Evolutionary conservation across 208 protist genomes (phyloP), one percentile per base, ranked within the genome.

Genomic region (Leishmania arabica): DNA sequence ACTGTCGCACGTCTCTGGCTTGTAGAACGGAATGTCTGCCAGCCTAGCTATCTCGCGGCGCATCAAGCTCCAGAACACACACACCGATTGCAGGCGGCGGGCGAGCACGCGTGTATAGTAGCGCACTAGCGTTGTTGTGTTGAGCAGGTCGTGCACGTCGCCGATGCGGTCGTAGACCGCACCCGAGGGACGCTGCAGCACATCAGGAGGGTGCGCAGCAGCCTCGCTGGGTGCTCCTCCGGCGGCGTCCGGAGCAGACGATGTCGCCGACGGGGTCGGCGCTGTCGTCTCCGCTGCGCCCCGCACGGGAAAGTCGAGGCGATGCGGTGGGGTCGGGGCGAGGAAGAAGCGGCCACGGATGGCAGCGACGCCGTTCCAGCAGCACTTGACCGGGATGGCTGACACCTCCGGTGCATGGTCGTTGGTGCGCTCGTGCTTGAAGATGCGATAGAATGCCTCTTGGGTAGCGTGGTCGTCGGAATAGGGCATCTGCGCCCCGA

Each of bases 311-410:
- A 71, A 79, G 62, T 8, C 65, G 40, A 47, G 58, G 42, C 75
- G 83, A 31, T 83, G 80, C 75, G 31, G 37, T n/a, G 65, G 70
- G 15, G 77, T 64, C 1, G 80, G 85, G 1, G 80, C 24, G 15
- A 93, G 83, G 64, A 96, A 95, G 68, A 94, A 78, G 64, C 82
- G 79, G 1, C 93, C 91, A 7, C 93, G 91, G n/a, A 96, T 86
- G 19, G 90, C 90, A 4, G 91, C 90, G 2, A 90, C 85, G 58
- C 93, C 93, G 79, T 95, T 95, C 92, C 93, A 96, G 79, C 93
- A 96, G 83, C 89, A 92, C 84, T 94, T 95, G 45, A 95, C 93
- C 24, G 89, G 90, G 65, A 94, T 77, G 47, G 73, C 79, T 45
- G 19, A 70, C 37, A 74, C 73, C 76, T 21, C 56, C 40, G 34